Percentiles rank a stretch among this genome's conserved stretches.
These are phyloP conservation scores for Leishmania tarentolae DNA, from an alignment of 208 protist genomes.

Conservation along the genomic window DNA sequence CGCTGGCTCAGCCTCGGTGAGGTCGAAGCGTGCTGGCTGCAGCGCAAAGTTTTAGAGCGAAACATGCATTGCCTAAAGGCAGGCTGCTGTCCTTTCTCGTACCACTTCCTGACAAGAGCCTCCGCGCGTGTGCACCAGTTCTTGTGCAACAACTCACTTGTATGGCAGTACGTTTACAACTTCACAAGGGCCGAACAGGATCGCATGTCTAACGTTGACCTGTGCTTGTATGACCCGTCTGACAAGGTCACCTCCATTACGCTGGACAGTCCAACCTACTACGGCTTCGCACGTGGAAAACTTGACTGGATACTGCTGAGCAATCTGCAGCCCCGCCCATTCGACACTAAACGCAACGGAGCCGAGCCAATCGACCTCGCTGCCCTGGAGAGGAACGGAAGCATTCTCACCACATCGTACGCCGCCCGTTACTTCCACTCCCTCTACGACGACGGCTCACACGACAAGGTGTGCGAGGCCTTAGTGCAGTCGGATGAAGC, in stretches of 20 bases:
- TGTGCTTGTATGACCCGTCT: constrained; percentile 74
- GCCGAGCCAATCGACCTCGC: constrained; percentile 33
- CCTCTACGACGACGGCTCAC: constrained; percentile 21
- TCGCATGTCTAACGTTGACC: constrained; percentile 40
- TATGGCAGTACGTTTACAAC: constrained; percentile 65
- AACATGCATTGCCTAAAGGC: constrained; percentile 39
- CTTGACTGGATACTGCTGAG: constrained; percentile 82
- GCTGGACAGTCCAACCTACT: constrained; percentile 55
- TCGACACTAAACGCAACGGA: constrained; percentile 19
- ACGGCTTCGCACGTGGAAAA: constrained; percentile 72
- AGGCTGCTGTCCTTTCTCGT: constrained; percentile 64
- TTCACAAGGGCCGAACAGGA: constrained; percentile 44
- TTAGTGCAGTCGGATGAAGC: constrained; percentile 12
- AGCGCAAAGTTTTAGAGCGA: constrained; percentile 71
- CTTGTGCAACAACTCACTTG: constrained; percentile 54
- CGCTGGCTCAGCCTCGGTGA: constrained; percentile 64
- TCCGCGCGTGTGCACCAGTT: constrained; percentile 37
- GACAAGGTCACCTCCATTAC: constrained; percentile 78
- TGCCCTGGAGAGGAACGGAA: constrained; percentile 29
- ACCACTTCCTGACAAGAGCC: constrained; percentile 51
- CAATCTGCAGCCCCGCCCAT: constrained; percentile 43
- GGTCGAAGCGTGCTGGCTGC: constrained; percentile 77
- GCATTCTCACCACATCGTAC: constrained; percentile 29
- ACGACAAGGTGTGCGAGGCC: constrained; percentile 16
- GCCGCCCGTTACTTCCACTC: constrained; percentile 23